Evolutionary conservation across 208 protist genomes (phyloP), one percentile per base, ranked within the genome.

Genomic region (Trypanosoma melophagium): DNA sequence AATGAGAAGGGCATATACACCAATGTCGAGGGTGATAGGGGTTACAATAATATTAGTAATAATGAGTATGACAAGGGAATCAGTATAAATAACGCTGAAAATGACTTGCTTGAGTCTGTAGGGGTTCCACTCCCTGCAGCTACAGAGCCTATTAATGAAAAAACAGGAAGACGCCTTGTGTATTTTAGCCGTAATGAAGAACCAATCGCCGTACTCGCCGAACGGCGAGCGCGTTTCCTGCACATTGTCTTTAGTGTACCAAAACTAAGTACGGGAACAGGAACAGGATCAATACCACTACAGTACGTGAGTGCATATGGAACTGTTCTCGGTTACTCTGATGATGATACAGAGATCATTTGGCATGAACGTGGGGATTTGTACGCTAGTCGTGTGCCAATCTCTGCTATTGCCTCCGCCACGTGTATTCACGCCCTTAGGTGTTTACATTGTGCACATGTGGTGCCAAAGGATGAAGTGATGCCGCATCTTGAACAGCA

Each of bases 311-410:
- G 56, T n/a, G 65, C 64, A 21, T 90, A 75, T 66, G 87, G 87
- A 63, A 90, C 84, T 17, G 76, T 93, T 12, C 75, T 93, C 0
- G 87, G 83, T 22, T 93, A 90, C 80, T 83, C 81, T 21, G 81
- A 90, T 69, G 79, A 88, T 68, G 69, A 87, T 66, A 83, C 71
- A 1, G 73, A 80, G 52, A 76, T 93, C n/a, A 81, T 91, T 25
- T 93, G 87, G 84, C 84, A 93, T 38, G 76, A 89, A 49, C 79
- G 84, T 17, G 73, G 80, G 45, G 80, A 89, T 61, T 69, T 70
- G 24, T 93, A 86, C 66, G 82, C 87, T 19, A 89, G 74, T 38
- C 53, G 58, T 14, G 60, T 93, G 12, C 75, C 68, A 8, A 59
- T 90, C 13, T 74, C 76, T 19, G 60, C 52, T 42, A 83, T 93